phyloP scores from a whole-genome alignment of 2,329 filamentous ascomycete species.

The Claviceps paspali region DNA sequence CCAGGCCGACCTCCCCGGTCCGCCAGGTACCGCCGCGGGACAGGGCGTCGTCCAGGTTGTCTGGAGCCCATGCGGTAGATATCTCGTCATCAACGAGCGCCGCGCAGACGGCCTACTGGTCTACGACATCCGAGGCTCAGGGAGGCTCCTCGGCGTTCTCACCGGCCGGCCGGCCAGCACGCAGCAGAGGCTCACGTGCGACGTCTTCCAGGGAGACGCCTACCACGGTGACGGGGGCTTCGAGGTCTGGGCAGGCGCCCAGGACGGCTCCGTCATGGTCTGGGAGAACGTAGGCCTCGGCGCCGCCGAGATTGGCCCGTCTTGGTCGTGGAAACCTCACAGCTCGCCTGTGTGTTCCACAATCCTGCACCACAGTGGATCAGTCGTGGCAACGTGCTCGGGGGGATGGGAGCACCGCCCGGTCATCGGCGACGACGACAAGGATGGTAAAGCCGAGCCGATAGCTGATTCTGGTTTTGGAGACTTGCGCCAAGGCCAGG shows the following conservation, averaged over 20 bases:
- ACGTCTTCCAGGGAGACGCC: constrained; percentile 32
- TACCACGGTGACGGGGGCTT: constrained; percentile 25
- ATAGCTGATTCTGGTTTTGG: neutral
- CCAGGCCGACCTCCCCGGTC: constrained; percentile 30
- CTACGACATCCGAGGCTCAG: constrained; percentile 47
- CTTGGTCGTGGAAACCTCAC: constrained; percentile 36
- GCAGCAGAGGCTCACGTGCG: constrained; percentile 41
- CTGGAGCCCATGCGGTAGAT: constrained; percentile 50
- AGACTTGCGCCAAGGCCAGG: neutral
- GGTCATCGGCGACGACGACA: neutral
- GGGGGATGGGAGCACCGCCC: constrained; percentile 33
- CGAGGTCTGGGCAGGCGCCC: constrained; percentile 47
- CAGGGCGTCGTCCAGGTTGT: constrained; percentile 45
- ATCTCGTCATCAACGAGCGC: constrained; percentile 47
- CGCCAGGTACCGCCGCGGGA: constrained; percentile 32
- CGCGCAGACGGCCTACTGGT: constrained; percentile 39
- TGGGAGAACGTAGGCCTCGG: constrained; percentile 40
- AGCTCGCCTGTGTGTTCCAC: constrained; percentile 32
- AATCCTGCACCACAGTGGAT: constrained; percentile 36
- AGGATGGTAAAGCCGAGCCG: neutral
- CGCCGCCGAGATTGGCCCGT: constrained; percentile 27
- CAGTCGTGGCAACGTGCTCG: constrained; percentile 40
- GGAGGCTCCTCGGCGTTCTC: constrained; percentile 39
- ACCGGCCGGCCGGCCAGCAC: constrained; percentile 32
- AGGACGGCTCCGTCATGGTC: constrained; percentile 37